Base-by-base conservation (phyloP, 2,329 filamentous ascomycete species). In the Fusarium subtropicale region DNA sequence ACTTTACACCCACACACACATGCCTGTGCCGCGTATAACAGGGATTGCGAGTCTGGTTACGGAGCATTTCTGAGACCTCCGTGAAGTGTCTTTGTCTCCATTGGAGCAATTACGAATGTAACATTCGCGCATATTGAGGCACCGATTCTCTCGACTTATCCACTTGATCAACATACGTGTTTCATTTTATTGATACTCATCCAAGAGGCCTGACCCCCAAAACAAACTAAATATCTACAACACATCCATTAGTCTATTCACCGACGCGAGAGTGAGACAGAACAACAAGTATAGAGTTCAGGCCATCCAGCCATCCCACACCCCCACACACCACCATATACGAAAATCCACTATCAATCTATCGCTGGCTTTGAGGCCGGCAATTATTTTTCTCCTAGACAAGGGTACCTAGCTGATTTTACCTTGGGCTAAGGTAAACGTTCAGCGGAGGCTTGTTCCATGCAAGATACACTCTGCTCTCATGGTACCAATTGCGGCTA, bases 391-490 rank as follows among this genome's bases (percentile, higher is more conserved):
- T 4, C 13, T 22, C 4, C 39, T 9, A 24, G 20, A 42, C 20
- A 42, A 10, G 15, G 13, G 22, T 9, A 24, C 5, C 22, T 8
- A 10, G 7, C 45, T 2, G 8, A 2, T 8, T 24, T n/a, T 4
- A 26, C 10, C 36, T 53, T 4, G 51, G 38, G 12, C 4, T 9
- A n/a, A 54, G 51, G 22, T 54, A 44, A n/a, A 54, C 38, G 18
- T 54, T 20, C 11, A 54, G 10, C 1, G 36, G n/a, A n/a, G 51
- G 51, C 1, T 54, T 54, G 9, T 62, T 26, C 59, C 59, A 62
- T 2, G 44, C 11, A 3, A 62, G 26, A 18, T 62, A 59, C 7
- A 44, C 42, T 18, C 50, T 24, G 1, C 31, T 46, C 12, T 22
- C 12, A 0, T 22, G 3, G 6, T 45, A 39, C 59, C 59, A 62